A percentile compares a stretch with the other conserved stretches of the same genome.
Conservation (phyloP, 257 asterid genomes). For the Lavandula angustifolia region DNA sequence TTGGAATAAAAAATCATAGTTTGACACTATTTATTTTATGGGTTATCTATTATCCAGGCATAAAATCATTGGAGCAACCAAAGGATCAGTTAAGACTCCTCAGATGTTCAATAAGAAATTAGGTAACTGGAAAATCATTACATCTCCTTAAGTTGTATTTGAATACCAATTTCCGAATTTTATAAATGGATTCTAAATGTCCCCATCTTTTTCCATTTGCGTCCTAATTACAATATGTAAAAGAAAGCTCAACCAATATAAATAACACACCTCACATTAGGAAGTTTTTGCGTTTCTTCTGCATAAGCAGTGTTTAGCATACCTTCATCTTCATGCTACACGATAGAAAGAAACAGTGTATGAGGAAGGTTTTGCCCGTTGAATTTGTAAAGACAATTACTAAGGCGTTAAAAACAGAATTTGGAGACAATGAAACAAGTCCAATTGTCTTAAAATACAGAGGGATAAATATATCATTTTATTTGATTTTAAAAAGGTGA, state of each 20-base stretch:
- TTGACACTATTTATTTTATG: slow-evolving; percentile 6
- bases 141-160: slow-evolving; percentile 7
- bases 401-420: slow-evolving; percentile 16
- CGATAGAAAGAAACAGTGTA: slow-evolving; percentile 29
- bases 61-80: slow-evolving; percentile 20
- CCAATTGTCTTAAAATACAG: not conserved
- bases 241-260: slow-evolving; percentile 2
- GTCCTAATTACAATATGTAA: slow-evolving; percentile 12
- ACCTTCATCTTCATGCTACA: slow-evolving; percentile 97
- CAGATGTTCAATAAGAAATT: slow-evolving; percentile 12
- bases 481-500: not conserved
- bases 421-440: not conserved
- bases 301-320: slow-evolving; percentile 66
- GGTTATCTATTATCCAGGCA: slow-evolving; percentile 19
- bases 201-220: slow-evolving; percentile 21
- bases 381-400: slow-evolving; percentile 17
- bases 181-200: not conserved
- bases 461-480: not conserved
- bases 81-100: slow-evolving; percentile 23
- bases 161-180: slow-evolving; percentile 19
- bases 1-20: slow-evolving; percentile 5
- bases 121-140: slow-evolving; percentile 29
- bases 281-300: slow-evolving; percentile 73
- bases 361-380: not conserved
- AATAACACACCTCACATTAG: slow-evolving; percentile 63